Percentiles rank a stretch among this genome's conserved stretches.
phyloP scores from a whole-genome alignment of 2,329 filamentous ascomycete genomes.

The Fusarium austroafricanum region DNA sequence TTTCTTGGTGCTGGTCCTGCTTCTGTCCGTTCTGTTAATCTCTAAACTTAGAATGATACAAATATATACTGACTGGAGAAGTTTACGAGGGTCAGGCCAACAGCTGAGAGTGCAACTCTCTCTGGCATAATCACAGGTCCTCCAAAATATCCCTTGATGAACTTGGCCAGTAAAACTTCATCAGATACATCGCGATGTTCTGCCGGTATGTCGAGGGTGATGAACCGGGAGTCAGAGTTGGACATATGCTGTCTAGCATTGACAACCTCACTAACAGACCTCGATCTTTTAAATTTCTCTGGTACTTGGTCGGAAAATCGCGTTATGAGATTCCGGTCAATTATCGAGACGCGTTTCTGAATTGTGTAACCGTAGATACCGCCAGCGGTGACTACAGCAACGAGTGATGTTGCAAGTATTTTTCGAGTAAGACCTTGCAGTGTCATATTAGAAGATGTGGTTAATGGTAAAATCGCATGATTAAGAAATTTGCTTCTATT shows the following conservation, averaged over 20 bases:
- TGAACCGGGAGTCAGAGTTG: constrained; percentile 41
- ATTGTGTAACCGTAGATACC: constrained; percentile 34
- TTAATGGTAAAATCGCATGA: background rate
- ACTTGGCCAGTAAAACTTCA: constrained; percentile 45
- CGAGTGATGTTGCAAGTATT: constrained; percentile 28
- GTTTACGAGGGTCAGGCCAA: constrained; percentile 19
- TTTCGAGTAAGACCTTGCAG: constrained; percentile 25
- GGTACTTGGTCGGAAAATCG: constrained; percentile 24
- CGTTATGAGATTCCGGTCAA: constrained; percentile 32
- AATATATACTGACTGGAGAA: constrained; percentile 29
- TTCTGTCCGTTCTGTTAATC: constrained; percentile 9
- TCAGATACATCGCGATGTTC: constrained; percentile 35
- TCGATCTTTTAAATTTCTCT: constrained; percentile 42
- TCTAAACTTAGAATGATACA: accelerated
- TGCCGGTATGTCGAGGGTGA: constrained; percentile 38
- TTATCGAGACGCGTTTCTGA: constrained; percentile 15
- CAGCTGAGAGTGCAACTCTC: constrained; percentile 25
- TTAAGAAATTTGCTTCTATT: background rate
- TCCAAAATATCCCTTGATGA: constrained; percentile 48
- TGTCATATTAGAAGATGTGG: constrained; percentile 14
- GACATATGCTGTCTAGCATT: constrained; percentile 39
- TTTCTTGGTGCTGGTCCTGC: background rate
- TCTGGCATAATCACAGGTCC: constrained; percentile 47
- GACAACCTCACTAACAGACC: constrained; percentile 41
- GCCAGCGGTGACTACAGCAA: constrained; percentile 19